These are phyloP conservation scores for Globisporangium spiculum DNA, from an alignment of 352 stramenopile genomes.

Conservation along the genomic window DNA sequence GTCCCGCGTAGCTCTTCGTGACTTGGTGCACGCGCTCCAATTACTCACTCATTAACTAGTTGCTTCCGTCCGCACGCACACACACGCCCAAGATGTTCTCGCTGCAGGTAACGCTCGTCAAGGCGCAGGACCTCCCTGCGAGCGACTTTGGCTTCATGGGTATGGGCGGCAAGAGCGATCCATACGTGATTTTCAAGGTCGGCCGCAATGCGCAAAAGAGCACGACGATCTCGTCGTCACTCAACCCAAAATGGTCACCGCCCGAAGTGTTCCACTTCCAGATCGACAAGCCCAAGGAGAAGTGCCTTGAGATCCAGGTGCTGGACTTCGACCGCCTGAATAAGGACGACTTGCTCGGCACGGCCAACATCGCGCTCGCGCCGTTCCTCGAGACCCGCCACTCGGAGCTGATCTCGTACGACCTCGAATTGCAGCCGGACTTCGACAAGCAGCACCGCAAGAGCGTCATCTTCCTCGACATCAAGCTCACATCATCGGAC, in stretches of 20 bases:
- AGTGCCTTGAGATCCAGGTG: slow-evolving; percentile 50
- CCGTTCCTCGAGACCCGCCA: slow-evolving; percentile 50
- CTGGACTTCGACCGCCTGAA: slow-evolving; percentile 65
- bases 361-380: slow-evolving; percentile 41
- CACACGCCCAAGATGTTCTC: slow-evolving; percentile 33
- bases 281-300: slow-evolving; percentile 57
- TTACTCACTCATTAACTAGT: background rate
- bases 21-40: background rate
- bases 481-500: slow-evolving; percentile 47
- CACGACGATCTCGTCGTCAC: slow-evolving; percentile 36
- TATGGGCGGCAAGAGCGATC: slow-evolving; percentile 73
- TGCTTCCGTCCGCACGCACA: background rate
- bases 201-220: slow-evolving; percentile 47
- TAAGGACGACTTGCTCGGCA: slow-evolving; percentile 59
- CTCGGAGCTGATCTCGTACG: slow-evolving; percentile 50
- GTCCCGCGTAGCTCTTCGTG: background rate
- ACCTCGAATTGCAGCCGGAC: slow-evolving; percentile 47
- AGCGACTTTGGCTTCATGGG: slow-evolving; percentile 69
- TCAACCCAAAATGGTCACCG: slow-evolving; percentile 59
- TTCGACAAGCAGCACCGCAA: slow-evolving; percentile 65
- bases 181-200: slow-evolving; percentile 67
- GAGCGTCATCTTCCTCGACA: slow-evolving; percentile 54
- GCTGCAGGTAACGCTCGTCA: slow-evolving; percentile 54
- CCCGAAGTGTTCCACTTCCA: slow-evolving; percentile 66
- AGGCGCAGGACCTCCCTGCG: slow-evolving; percentile 44